Conservation (phyloP, 192 early-diverging fungal genomes). For the Ambispora gerdemannii region DNA sequence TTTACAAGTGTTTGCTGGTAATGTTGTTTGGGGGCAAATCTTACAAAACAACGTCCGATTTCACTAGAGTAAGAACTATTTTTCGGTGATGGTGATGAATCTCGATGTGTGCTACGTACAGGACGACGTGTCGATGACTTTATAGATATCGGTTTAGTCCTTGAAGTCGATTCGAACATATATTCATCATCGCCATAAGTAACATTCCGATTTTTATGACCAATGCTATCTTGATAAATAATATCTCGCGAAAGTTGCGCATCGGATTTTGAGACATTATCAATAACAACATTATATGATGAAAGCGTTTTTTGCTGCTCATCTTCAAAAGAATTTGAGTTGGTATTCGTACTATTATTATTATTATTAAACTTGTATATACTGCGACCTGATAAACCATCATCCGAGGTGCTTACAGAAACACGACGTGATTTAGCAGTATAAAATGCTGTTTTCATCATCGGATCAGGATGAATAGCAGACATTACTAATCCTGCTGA, state of each 20-base stretch:
- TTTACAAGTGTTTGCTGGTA: slow-evolving; percentile 48
- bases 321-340: not conserved
- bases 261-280: not conserved
- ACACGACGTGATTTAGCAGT: not conserved
- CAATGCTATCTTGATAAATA: not conserved
- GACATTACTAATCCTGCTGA: not conserved
- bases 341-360: not conserved
- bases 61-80: slow-evolving; percentile 33
- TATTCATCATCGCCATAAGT: slow-evolving; percentile 48
- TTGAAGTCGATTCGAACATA: slow-evolving; percentile 42
- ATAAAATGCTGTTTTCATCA: not conserved
- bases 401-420: not conserved
- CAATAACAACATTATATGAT: slow-evolving; percentile 8
- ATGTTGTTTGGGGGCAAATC: slow-evolving; percentile 32
- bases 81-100: slow-evolving; percentile 32
- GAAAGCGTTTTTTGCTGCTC: slow-evolving; percentile 21
- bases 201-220: slow-evolving; percentile 29
- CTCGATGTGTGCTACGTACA: slow-evolving; percentile 27
- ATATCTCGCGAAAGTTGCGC: not conserved
- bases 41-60: slow-evolving; percentile 18
- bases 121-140: slow-evolving; percentile 24
- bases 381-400: no score
- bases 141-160: slow-evolving; percentile 52
- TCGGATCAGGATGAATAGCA: not conserved
- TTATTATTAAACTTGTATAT: not conserved